These are phyloP conservation scores for Russula lepida DNA, from an alignment of 768 basidiomycete species.

Conservation along the genomic window DNA sequence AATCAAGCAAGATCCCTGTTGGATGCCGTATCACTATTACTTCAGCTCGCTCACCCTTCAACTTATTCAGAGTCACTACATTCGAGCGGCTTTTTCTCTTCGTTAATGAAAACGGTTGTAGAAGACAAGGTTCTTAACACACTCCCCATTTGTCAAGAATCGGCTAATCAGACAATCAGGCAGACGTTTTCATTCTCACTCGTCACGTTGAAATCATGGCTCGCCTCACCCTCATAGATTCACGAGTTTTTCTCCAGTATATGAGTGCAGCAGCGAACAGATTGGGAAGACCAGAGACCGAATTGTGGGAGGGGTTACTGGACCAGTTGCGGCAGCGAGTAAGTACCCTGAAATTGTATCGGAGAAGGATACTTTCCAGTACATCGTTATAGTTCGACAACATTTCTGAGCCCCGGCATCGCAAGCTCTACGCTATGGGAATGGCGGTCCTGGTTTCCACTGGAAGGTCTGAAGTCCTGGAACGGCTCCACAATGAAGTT, in stretches of 20 bases:
- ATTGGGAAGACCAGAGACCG: slow-evolving; percentile 39
- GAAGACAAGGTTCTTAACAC: slow-evolving; percentile 51
- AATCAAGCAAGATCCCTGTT: slow-evolving; percentile 60
- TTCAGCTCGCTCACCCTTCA: slow-evolving; percentile 53
- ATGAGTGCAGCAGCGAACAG: slow-evolving; percentile 52
- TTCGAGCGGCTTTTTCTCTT: slow-evolving; percentile 60
- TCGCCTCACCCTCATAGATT: slow-evolving; percentile 60
- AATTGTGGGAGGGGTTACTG: slow-evolving; percentile 57
- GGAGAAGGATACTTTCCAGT: background rate
- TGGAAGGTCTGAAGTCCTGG: slow-evolving; percentile 62
- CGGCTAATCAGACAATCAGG: slow-evolving; percentile 25
- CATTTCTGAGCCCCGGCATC: slow-evolving; percentile 76
- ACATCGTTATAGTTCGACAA: slow-evolving; percentile 65
- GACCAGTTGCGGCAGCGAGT: slow-evolving; percentile 83
- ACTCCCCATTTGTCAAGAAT: slow-evolving; percentile 9
- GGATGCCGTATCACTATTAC: slow-evolving; percentile 46
- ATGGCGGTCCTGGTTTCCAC: slow-evolving; percentile 71
- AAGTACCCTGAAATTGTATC: slow-evolving; percentile 20
- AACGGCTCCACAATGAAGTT: slow-evolving; percentile 62
- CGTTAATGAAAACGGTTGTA: slow-evolving; percentile 48
- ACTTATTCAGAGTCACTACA: slow-evolving; percentile 73
- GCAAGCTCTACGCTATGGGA: slow-evolving; percentile 80
- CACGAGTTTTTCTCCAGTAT: slow-evolving; percentile 60
- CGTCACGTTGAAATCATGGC: slow-evolving; percentile 70
- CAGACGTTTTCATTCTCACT: slow-evolving; percentile 41